Evolutionary conservation across 2,329 filamentous ascomycete species (phyloP).

Genomic region (Emydomyces testavorans): DNA sequence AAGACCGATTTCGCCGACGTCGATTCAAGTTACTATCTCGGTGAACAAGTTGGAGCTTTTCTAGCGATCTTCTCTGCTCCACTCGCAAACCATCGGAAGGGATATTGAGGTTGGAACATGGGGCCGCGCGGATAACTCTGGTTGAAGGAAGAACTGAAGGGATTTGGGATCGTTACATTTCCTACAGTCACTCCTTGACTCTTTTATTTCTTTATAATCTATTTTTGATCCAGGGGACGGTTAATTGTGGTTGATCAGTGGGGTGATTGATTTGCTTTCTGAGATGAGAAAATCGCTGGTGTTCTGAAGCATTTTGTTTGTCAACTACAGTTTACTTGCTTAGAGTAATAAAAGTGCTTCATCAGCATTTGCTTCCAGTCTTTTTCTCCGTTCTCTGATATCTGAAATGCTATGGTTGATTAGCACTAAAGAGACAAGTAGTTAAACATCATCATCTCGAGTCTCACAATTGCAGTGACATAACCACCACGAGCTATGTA

Average conservation of each 20-base stretch:
- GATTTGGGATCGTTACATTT: conserved; percentile 5
- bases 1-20: conserved; percentile 4
- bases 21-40: conserved; percentile 3
- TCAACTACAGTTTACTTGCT: not conserved
- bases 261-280: not conserved
- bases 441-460: too few relatives aligned
- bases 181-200: conserved; percentile 13
- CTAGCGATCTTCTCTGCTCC: conserved; percentile 6
- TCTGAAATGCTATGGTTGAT: not conserved
- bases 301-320: conserved; percentile 6
- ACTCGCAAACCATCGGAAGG: not conserved
- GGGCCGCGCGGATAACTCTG: too few relatives aligned
- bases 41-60: conserved; percentile 7
- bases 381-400: not conserved
- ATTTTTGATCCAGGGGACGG: conserved; percentile 3
- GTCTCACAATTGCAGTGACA: too few relatives aligned
- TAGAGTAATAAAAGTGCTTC: conserved; percentile 7
- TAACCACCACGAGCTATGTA: too few relatives aligned
- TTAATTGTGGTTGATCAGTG: not conserved
- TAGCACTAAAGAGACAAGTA: not conserved
- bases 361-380: conserved; percentile 1
- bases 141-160: not conserved
- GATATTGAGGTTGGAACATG: too few relatives aligned
- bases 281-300: conserved; percentile 8
- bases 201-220: conserved; percentile 1